These are phyloP conservation scores for Tuber umbilicatum DNA, from an alignment of 495 filamentous ascomycete genomes.

Conservation along the genomic window DNA sequence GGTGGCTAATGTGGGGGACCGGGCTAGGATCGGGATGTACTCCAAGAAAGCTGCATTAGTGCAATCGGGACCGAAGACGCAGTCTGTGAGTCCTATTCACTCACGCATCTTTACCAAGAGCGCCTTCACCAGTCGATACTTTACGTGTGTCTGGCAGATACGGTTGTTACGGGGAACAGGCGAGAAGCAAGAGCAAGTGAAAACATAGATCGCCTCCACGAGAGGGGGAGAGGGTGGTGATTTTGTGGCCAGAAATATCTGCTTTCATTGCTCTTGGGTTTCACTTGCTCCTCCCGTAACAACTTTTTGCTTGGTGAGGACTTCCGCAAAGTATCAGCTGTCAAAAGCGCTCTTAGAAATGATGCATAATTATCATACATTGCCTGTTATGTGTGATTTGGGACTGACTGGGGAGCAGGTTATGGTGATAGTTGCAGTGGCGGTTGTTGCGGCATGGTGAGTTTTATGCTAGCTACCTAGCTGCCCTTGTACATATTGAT, in stretches of 20 bases:
- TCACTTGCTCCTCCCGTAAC: background rate
- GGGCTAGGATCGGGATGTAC: constrained; percentile 70
- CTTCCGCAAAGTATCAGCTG: background rate
- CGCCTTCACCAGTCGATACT: background rate
- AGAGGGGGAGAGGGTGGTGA: background rate
- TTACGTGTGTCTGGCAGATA: background rate
- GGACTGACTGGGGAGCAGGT: background rate
- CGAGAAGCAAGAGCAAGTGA: background rate
- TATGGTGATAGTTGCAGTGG: background rate
- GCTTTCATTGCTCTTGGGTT: background rate
- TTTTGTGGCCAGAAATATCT: background rate
- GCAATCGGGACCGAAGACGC: constrained; percentile 90
- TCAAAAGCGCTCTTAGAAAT: background rate
- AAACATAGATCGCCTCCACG: background rate
- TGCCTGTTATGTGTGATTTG: background rate
- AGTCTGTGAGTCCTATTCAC: constrained; percentile 53
- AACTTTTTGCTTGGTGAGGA: background rate
- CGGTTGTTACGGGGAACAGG: background rate
- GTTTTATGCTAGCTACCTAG: background rate
- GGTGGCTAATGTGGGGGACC: constrained; percentile 35
- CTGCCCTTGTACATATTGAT: background rate
- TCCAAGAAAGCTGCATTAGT: constrained; percentile 71
- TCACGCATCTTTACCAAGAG: background rate
- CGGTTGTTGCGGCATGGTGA: background rate
- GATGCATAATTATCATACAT: background rate